Evolutionary conservation across 176 grass and related monocot genomes (phyloP), one percentile per base, ranked within the genome.

Genomic region (Juncus effusus): DNA sequence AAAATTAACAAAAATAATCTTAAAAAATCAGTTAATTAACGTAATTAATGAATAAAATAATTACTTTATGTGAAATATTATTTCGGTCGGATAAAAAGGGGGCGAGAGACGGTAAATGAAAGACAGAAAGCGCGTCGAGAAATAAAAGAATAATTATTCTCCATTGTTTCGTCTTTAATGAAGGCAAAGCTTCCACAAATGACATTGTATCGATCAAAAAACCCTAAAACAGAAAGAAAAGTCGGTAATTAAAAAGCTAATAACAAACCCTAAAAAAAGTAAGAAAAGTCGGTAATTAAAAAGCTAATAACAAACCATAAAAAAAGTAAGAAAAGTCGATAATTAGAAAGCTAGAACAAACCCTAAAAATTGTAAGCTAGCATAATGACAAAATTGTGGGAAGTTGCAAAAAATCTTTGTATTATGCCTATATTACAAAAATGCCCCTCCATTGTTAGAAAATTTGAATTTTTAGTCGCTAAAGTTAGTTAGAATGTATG

Each of bases 151-250:
- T 83, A 74, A 93, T 41, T 51, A 82, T 39, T 42, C 86, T 82
- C 88, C 94, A 93, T 40, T 87, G 83, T 69, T 68, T 82, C 9
- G 80, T 68, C 64, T 69, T 82, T 56, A 99, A 74, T 36, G 80
- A 61, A 58, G 88, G 94, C 58, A 93, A 70, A 10, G 94, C 78
- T 10, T 99, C 85, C 19, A 86, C 19, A 64, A 89, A 82, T 2
- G 94, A 89, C 94, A 99, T 93, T 10, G 88, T 92, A 50, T 90
- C 88, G 37, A 99, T 76, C 68, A 93, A 83, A 16, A 45, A 73
- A 2, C 80, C 85, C 94, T 99, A 74, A 51, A 7, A 38, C 14
- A 42, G 81, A 79, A 78, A 28, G 19, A 28, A 28, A 28, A 28
- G 19, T 28, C 19, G 1, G 19, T 28, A 28, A 28, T 28, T 28